Conservation (phyloP, 2,329 filamentous ascomycete species). For the Diplocarpon mali region DNA sequence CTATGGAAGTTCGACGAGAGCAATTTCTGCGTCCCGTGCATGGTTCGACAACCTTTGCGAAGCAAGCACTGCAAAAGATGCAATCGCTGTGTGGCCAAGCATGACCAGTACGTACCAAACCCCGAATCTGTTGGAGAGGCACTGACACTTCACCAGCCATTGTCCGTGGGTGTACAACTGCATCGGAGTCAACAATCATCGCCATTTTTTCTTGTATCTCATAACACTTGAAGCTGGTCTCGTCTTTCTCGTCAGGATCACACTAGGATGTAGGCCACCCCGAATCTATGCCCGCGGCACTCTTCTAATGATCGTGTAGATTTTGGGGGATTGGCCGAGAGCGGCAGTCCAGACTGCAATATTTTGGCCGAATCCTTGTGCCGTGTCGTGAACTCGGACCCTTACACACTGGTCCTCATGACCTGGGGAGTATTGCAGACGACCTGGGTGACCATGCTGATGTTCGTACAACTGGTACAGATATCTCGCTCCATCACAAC, state of each 20-base stretch:
- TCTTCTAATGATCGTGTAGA: slow-evolving; percentile 34
- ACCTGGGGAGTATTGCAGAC: slow-evolving; percentile 78
- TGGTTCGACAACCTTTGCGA: slow-evolving; percentile 83
- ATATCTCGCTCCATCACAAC: slow-evolving; percentile 89
- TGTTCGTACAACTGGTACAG: slow-evolving; percentile 88
- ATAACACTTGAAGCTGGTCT: slow-evolving; percentile 68
- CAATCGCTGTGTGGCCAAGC: slow-evolving; percentile 84
- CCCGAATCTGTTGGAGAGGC: neutral
- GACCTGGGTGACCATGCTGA: slow-evolving; percentile 93
- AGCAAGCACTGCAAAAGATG: slow-evolving; percentile 95
- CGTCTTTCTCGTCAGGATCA: slow-evolving; percentile 56
- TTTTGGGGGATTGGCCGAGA: slow-evolving; percentile 45
- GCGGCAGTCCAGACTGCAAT: slow-evolving; percentile 51
- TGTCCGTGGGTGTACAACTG: slow-evolving; percentile 98
- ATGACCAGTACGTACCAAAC: slow-evolving; percentile 67
- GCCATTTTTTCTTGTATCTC: slow-evolving; percentile 90
- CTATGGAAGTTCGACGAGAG: slow-evolving; percentile 86
- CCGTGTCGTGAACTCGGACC: slow-evolving; percentile 64
- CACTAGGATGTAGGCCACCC: slow-evolving; percentile 55
- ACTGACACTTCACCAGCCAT: slow-evolving; percentile 45
- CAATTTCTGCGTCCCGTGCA: slow-evolving; percentile 89
- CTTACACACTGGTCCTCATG: slow-evolving; percentile 70
- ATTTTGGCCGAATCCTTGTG: slow-evolving; percentile 68
- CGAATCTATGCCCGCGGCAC: too few species aligned
- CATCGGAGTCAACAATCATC: slow-evolving; percentile 87